phyloP scores from a whole-genome alignment of 1,139 yeast genomes.

The Sugiyamaella xylanicola region DNA sequence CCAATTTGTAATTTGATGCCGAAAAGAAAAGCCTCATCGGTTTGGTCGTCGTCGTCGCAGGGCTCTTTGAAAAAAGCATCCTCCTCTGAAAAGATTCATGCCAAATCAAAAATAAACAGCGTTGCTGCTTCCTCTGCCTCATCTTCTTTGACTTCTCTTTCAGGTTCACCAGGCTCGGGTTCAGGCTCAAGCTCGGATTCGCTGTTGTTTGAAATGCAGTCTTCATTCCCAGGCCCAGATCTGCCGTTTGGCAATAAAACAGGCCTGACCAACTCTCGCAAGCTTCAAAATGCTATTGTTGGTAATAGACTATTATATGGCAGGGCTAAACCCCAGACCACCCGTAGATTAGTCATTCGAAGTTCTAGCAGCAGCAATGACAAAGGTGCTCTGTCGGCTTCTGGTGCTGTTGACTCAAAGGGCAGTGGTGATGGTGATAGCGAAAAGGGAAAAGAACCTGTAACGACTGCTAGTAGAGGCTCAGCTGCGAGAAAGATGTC shows the following conservation, averaged over 20 bases:
- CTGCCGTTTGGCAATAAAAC: slow-evolving; percentile 12
- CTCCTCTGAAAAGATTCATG: background rate
- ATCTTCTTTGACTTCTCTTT: background rate
- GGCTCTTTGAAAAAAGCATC: background rate
- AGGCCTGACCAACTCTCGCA: slow-evolving; percentile 2
- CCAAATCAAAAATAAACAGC: background rate
- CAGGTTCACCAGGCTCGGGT: slow-evolving; percentile 1
- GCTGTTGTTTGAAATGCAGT: background rate
- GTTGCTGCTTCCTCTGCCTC: background rate
- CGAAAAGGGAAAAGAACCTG: background rate
- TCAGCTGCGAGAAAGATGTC: slow-evolving; percentile 3
- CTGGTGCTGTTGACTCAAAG: background rate
- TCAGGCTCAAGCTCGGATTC: slow-evolving; percentile 5
- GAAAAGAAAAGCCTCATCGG: slow-evolving; percentile 12
- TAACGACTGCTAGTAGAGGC: background rate
- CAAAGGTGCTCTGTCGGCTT: no score
- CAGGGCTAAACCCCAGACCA: slow-evolving; percentile 20
- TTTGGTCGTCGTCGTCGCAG: slow-evolving; percentile 8
- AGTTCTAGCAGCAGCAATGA: slow-evolving; percentile 20
- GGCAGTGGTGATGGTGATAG: background rate
- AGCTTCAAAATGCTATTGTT: slow-evolving; percentile 22
- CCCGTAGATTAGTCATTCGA: slow-evolving; percentile 26
- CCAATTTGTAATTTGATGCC: no score
- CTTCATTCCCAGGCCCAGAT: slow-evolving; percentile 16
- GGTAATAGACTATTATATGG: slow-evolving; percentile 25